Evolutionary conservation across 2,329 filamentous ascomycete genomes (phyloP), one percentile per base, ranked within the genome.

Genomic region (Aspergillus spinulosporus): DNA sequence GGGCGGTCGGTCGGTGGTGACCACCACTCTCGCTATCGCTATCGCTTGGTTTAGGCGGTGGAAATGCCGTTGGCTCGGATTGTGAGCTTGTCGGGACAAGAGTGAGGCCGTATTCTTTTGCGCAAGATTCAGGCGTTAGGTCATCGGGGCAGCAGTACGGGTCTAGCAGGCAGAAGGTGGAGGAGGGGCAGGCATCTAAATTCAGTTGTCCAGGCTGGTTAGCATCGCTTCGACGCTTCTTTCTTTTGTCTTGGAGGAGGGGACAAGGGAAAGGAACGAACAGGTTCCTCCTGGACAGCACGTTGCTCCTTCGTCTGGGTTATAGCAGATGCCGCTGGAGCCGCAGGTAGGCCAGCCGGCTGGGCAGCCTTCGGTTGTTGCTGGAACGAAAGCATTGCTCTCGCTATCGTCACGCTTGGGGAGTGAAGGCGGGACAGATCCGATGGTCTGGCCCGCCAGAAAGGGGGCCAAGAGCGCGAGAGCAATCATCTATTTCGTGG

Each of bases 261-360:
- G 21, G 21, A 21, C 8, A 21, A 44, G 21, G 21, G 39, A 37
- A 12, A 12, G 6, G 4, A 40, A 46, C 51, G 39, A 53, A 61
- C 59, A 59, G 6, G 57, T 61, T 14, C 57, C 57, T 14, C 52
- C 52, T 2, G 59, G 54, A 34, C 59, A 61, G 36, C 59, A 61
- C 2, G 52, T 56, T 28, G 58, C 42, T 9, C 57, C 59, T 26
- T 50, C 47, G 3, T 32, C 45, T 5, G 59, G 57, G 32, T 58
- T 57, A 29, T 61, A 61, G 54, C 59, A 61, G 54, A 58, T 44
- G 2, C 44, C 52, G 40, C 59, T 61, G 15, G 52, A 55, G 3
- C 59, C 59, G 54, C 59, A 61, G 12, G 50, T 37, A 3, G 52
- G 59, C 59, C 57, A 61, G 46, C 43, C 37, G 26, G 21, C 36